Base-by-base conservation (phyloP, 2,329 filamentous ascomycete genomes). In the Podosphaera xanthii region DNA sequence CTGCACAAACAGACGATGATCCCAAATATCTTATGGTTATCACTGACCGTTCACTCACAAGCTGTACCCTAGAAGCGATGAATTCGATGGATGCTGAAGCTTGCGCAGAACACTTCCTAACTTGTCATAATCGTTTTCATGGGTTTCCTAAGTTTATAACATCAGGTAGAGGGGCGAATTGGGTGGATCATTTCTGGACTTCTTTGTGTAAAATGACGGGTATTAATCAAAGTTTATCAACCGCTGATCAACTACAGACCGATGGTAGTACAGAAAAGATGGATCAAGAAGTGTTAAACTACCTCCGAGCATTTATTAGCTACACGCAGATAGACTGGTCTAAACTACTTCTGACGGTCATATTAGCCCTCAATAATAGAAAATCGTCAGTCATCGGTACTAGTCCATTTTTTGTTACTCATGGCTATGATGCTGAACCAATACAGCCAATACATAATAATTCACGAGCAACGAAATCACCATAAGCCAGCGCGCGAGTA, bases 271-370 rank as follows among this genome's bases (percentile, higher is more conserved):
- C 35, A 1, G 35, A 56, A 31, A 56, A 31, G 38, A 56, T 56
- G 34, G 61, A 61, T 36, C n/a, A 61, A 30, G 58, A 46, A 46
- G 6, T 62, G 4, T 36, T 61, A 49, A 12, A 10, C 6, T 62
- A 62, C 22, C 42, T 62, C 4, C 2, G 42, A n/a, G 50, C 33
- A 8, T 62, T 61, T 55, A 57, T 61, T 7, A 59, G 58, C 22
- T 57, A 62, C 42, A 12, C 54, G 10, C 31, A 62, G 38, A 40
- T 60, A 14, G 42, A 61, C 14, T 60, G 54, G 56, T 58, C 58
- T 30, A 30, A 40, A 34, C 35, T 55, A 55, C 53, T 55, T n/a
- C 53, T 34, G 8, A 55, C 34, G 36, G 53, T 34, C 5, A 38
- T 55, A 31, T 53, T 53, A 53, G 50, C 31, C 5, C 22, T 53